Evolutionary conservation across 176 grass and related monocot species (phyloP).

Genomic region (Aegilops tauschii): DNA sequence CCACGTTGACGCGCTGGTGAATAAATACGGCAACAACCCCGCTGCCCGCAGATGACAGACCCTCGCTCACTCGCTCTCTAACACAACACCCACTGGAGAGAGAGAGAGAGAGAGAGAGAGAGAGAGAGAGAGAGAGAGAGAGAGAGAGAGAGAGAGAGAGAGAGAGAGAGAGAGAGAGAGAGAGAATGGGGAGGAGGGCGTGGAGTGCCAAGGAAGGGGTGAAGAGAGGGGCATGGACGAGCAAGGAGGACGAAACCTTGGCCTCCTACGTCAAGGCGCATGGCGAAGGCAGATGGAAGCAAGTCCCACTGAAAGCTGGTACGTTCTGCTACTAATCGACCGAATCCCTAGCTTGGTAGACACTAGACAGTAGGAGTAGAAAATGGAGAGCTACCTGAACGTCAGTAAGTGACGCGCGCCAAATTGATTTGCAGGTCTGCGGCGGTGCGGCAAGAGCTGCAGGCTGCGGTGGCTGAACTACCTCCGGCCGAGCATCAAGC

Average conservation of each 20-base stretch:
- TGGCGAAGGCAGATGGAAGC: conserved; percentile 73
- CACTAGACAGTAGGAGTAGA: too few species aligned
- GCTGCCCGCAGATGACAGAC: not conserved
- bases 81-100: too few species aligned
- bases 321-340: not conserved
- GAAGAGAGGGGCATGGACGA: conserved; percentile 75
- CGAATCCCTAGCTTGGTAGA: too few species aligned
- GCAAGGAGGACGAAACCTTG: conserved; percentile 56
- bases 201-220: conserved; percentile 67
- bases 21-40: conserved; percentile 3
- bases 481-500: conserved; percentile 73
- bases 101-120: too few species aligned
- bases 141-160: too few species aligned
- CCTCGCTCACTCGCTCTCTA: too few species aligned
- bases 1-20: not conserved
- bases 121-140: too few species aligned
- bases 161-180: too few species aligned
- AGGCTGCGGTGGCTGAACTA: conserved; percentile 82
- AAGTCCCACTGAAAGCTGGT: conserved; percentile 72
- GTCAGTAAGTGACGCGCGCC: too few species aligned
- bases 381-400: too few species aligned
- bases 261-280: conserved; percentile 61
- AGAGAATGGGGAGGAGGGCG: conserved; percentile 56
- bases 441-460: conserved; percentile 83
- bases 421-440: conserved; percentile 8